Evolutionary conservation across 768 basidiomycete genomes (phyloP), one percentile per base, ranked within the genome.

Genomic region (Royoungia palumana): DNA sequence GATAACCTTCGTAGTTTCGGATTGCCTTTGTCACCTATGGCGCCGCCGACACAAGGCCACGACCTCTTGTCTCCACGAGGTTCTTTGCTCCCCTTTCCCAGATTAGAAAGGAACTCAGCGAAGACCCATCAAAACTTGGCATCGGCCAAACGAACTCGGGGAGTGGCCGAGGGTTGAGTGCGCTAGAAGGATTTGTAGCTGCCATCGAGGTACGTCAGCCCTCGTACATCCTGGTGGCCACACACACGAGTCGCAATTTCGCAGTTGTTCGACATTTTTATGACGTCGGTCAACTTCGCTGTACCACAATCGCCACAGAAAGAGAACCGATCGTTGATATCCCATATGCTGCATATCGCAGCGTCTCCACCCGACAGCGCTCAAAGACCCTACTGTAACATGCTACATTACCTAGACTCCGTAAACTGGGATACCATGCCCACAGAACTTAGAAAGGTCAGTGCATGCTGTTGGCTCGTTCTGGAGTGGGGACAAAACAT

Each of bases 151-250:
- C 79, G 1, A 73, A 71, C 38, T 73, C 74, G 8, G 77, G 76
- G 6, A 74, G 73, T 1, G 58, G 62, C 8, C 63, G 63, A 24
- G 85, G 85, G 1, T 75, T 87, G 77, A 82, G 84, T 22, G 81
- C 82, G 5, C 67, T 89, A 7, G 87, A 89, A 49, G 87, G 82
- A 8, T 63, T 87, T 12, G 81, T 85, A 13, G 82, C 85, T 16
- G 82, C 80, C 27, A 65, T 88, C 20, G 86, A 89, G 74, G 86
- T 87, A 14, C n/a, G 13, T 36, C n/a, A n/a, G 17, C 37, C 21
- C 40, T 17, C n/a, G 3, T 27, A 13, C 22, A 19, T 13, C 5
- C 10, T 28, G 41, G 41, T 36, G 24, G n/a, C 19, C 41, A 35
- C 35, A 52, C 30, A 43, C 14, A n/a, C n/a, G n/a, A n/a, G 34